phyloP scores from a whole-genome alignment of 2,329 filamentous ascomycete genomes.

The Penicillium expansum region DNA sequence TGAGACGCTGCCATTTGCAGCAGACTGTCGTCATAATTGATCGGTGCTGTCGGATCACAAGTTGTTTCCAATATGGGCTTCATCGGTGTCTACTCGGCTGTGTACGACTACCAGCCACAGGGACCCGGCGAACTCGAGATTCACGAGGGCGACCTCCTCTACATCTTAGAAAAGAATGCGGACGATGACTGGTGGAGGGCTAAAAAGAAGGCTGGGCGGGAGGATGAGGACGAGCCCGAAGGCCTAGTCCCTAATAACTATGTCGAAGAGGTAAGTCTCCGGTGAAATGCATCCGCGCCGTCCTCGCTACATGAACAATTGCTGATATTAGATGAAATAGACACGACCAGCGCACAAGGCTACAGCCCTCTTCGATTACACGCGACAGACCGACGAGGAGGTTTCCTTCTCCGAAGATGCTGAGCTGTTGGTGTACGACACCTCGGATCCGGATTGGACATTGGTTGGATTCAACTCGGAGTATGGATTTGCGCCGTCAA shows the following conservation, averaged over 20 bases:
- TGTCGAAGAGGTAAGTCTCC: constrained; percentile 75
- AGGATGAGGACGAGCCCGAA: constrained; percentile 87
- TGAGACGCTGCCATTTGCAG: constrained; percentile 14
- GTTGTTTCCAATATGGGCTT: constrained; percentile 68
- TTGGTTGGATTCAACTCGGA: constrained; percentile 80
- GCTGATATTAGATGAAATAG: constrained; percentile 41
- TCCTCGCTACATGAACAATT: not conserved
- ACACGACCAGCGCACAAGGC: constrained; percentile 67
- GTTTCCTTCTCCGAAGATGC: constrained; percentile 92
- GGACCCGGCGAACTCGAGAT: constrained; percentile 82
- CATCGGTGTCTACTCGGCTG: constrained; percentile 80
- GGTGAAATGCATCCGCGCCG: not conserved
- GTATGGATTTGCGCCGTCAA: constrained; percentile 91
- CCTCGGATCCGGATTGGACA: constrained; percentile 93
- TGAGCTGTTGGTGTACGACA: constrained; percentile 79
- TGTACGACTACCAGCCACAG: constrained; percentile 91
- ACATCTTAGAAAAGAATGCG: constrained; percentile 76
- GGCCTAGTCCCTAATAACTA: constrained; percentile 94
- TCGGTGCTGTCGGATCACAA: not conserved
- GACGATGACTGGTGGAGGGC: constrained; percentile 93
- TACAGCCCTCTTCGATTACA: constrained; percentile 96
- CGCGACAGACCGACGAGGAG: constrained; percentile 95
- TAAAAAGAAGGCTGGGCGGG: constrained; percentile 79
- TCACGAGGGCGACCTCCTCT: constrained; percentile 81
- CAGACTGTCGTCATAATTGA: constrained; percentile 1